Percentiles rank a stretch among this genome's conserved stretches.
Evolutionary conservation across 1,284 basidiomycete genomes (phyloP).

Genomic region (Athelia psychrophila): DNA sequence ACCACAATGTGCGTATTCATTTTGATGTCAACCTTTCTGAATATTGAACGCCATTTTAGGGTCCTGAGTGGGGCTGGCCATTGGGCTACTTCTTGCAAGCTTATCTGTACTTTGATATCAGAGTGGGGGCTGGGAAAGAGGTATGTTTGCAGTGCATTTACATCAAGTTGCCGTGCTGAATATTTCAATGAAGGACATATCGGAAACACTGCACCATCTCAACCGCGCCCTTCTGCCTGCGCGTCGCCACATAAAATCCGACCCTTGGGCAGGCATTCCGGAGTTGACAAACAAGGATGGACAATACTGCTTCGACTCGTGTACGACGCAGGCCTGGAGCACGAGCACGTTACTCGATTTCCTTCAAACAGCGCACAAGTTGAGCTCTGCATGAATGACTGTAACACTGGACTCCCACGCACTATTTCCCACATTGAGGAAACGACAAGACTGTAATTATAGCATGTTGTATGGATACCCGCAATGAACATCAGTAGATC

Average conservation of each 20-base stretch:
- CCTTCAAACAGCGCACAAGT: constrained; percentile 67
- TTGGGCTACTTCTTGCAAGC: constrained; percentile 94
- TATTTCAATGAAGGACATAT: constrained; percentile 48
- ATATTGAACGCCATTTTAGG: constrained; percentile 34
- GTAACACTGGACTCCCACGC: no score
- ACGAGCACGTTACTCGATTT: constrained; percentile 87
- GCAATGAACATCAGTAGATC: no score
- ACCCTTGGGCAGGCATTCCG: constrained; percentile 89
- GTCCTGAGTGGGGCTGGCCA: constrained; percentile 93
- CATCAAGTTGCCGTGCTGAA: not conserved
- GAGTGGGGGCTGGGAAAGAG: constrained; percentile 56
- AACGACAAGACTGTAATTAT: not conserved
- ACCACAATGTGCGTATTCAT: constrained; percentile 61
- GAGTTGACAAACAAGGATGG: constrained; percentile 90
- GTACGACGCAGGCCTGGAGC: constrained; percentile 92
- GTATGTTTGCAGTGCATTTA: constrained; percentile 40
- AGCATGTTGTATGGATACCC: no score
- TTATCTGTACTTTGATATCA: constrained; percentile 82
- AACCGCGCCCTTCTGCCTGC: constrained; percentile 69
- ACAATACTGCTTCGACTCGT: constrained; percentile 80
- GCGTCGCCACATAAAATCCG: constrained; percentile 70
- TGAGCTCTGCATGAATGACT: constrained; percentile 12
- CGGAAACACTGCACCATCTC: constrained; percentile 76
- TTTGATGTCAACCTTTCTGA: constrained; percentile 8
- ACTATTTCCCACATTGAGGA: no score